Evolutionary conservation across 108 stramenopile genomes (phyloP).

Genomic region (Epithemia pelagica): DNA sequence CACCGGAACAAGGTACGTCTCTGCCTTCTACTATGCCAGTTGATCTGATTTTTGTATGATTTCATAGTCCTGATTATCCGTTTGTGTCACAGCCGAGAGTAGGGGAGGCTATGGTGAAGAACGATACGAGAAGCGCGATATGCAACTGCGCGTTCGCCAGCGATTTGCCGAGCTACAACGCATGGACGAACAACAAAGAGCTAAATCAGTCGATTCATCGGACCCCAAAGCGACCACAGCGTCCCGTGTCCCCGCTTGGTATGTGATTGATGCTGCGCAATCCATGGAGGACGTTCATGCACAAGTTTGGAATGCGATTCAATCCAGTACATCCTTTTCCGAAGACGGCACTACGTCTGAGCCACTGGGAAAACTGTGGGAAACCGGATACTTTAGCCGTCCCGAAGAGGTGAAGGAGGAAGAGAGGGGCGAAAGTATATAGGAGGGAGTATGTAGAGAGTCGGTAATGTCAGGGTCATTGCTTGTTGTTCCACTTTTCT

Average conservation of each 20-base stretch:
- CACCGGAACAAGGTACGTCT: slow-evolving; percentile 50
- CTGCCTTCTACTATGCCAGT: not conserved
- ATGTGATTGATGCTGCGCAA: slow-evolving; percentile 69
- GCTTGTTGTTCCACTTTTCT: no score
- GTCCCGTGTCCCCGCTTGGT: slow-evolving; percentile 60
- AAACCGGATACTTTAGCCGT: no score
- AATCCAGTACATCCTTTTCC: slow-evolving; percentile 36
- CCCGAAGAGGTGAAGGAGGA: no score
- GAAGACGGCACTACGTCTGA: not conserved
- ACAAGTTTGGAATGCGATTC: slow-evolving; percentile 54
- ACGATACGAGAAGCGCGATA: slow-evolving; percentile 80
- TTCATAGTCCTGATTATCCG: no score
- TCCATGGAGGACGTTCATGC: slow-evolving; percentile 67
- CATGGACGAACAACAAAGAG: slow-evolving; percentile 46
- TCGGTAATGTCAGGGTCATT: no score
- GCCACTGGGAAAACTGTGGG: slow-evolving; percentile 47
- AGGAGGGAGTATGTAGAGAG: no score
- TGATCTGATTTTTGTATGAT: not conserved
- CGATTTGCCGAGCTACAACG: slow-evolving; percentile 67
- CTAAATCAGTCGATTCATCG: slow-evolving; percentile 6
- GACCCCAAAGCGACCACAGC: not conserved
- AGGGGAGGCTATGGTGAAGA: slow-evolving; percentile 60
- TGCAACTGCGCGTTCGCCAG: slow-evolving; percentile 77
- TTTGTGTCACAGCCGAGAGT: not conserved
- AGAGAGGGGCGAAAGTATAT: no score